Evolutionary conservation across 371 early-diverging fungal species (phyloP), one percentile per base, ranked within the genome.

Genomic region (Mortierella sp.): DNA sequence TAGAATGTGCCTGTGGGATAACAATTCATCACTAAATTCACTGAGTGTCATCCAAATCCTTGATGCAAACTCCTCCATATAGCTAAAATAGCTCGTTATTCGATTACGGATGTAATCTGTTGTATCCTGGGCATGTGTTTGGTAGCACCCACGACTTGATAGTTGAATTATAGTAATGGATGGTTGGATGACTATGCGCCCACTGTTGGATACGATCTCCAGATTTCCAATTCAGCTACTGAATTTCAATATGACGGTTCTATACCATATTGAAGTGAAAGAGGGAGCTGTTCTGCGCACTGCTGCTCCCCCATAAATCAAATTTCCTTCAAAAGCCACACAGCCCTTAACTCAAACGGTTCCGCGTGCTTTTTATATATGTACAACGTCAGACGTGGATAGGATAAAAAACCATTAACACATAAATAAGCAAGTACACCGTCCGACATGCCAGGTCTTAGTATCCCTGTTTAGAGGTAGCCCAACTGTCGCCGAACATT

Each of bases 241-340:
- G 67, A 45, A 50, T 9, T 47, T 45, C 45, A 62, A 45, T 62
- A 57, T 41, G 21, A 24, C 19, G 67, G 53, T 58, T 67, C 47
- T 58, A 58, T 74, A 74, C 74, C 74, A 74, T 74, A 68, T 74
- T 74, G 74, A 74, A 67, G 74, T 74, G 74, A 74, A 74, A 74
- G 74, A 68, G 58, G 61, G 74, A 74, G 58, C 74, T 60, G 41
- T 22, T 21, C 45, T 16, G 43, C 58, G 32, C 45, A 38, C 58
- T 15, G 67, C n/a, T 9, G 15, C 40, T 15, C 5, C 32, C 7
- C 45, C 45, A 66, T 58, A 66, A 66, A 58, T 58, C 38, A 55
- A 66, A 66, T 36, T 66, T 66, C 21, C 53, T 19, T 38, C 24
- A 45, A 47, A 40, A 43, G 48, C 24, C 52, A 53, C 55, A 63